Evolutionary conservation across 1,139 yeast species (phyloP), one percentile per base, ranked within the genome.

Genomic region (Yamadazyma oceani): DNA sequence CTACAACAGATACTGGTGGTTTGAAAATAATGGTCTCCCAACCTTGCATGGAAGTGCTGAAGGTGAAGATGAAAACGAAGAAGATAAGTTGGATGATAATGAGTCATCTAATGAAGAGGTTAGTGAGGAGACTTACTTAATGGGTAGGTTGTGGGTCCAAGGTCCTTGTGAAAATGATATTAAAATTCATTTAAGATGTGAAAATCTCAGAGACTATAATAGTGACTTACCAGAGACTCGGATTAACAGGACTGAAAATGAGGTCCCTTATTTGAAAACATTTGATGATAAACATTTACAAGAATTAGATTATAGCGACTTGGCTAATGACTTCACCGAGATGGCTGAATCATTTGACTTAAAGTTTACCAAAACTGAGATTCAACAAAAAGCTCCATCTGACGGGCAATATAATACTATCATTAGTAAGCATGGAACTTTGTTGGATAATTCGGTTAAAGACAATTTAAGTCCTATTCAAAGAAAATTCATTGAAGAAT

Each of bases 1-100:
- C 44, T 88, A 70, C 57, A 94, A 92, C 62, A 71, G 92, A 48
- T 92, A 90, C 58, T 94, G 96, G 95, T 92, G 96, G 96, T 82
- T 90, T 55, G 97, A 92, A 55, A 73, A 77, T 46, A 84, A 84
- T 54, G 97, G 97, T 0, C 69, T 87, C 39, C 87, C 89, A 5
- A 77, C 77, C 16, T 58, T 78, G 32, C 76, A 70, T 36, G 70
- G 75, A 26, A 60, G 65, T 31, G 57, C 63, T 9, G 59, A 57
- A 17, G 62, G 53, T 17, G 68, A 60, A n/a, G 73, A 66, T 16
- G 69, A 64, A 9, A 63, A 60, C 9, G 68, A 59, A 3, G 68
- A 61, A 3, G 68, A 58, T 5, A 54, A 58, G 13, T 58, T 57
- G 6, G 63, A 57, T 3, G 66, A 64, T 10, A 63, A 55, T 13